Evolutionary conservation across 495 filamentous ascomycete genomes (phyloP).

Genomic region (Xylaria acuta): DNA sequence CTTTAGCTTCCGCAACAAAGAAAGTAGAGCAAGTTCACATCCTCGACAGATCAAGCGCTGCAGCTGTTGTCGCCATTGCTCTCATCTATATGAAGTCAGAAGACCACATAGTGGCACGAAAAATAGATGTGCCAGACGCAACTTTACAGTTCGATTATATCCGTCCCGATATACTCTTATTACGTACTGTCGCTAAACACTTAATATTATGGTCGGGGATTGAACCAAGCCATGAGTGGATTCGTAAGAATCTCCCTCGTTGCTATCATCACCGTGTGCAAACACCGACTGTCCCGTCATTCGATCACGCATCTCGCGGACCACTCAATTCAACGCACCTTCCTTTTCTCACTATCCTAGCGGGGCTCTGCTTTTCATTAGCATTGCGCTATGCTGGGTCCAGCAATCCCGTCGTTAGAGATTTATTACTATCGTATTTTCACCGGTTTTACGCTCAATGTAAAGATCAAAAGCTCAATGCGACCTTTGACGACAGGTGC

Average conservation of each 20-base stretch:
- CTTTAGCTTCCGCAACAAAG: slow-evolving; percentile 84
- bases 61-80: slow-evolving; percentile 86
- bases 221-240: slow-evolving; percentile 71
- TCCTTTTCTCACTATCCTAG: slow-evolving; percentile 90
- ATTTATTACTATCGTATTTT: slow-evolving; percentile 82
- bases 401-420: slow-evolving; percentile 70
- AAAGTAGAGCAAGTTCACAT: slow-evolving; percentile 88
- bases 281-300: slow-evolving; percentile 21
- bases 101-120: slow-evolving; percentile 84
- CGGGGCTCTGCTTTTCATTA: slow-evolving; percentile 85
- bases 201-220: slow-evolving; percentile 94
- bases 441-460: slow-evolving; percentile 86
- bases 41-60: slow-evolving; percentile 89
- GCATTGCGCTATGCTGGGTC: slow-evolving; percentile 89
- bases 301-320: slow-evolving; percentile 29
- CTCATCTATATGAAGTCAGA: slow-evolving; percentile 98
- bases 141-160: slow-evolving; percentile 92
- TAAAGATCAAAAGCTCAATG: slow-evolving; percentile 43
- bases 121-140: slow-evolving; percentile 91
- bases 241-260: slow-evolving; percentile 72
- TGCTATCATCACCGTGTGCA: slow-evolving; percentile 62
- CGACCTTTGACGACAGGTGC: slow-evolving; percentile 80
- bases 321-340: slow-evolving; percentile 55
- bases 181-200: slow-evolving; percentile 89
- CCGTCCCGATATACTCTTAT: slow-evolving; percentile 87